These are phyloP conservation scores for Fagus crenata DNA, from an alignment of 306 rosid genomes.

Conservation along the genomic window DNA sequence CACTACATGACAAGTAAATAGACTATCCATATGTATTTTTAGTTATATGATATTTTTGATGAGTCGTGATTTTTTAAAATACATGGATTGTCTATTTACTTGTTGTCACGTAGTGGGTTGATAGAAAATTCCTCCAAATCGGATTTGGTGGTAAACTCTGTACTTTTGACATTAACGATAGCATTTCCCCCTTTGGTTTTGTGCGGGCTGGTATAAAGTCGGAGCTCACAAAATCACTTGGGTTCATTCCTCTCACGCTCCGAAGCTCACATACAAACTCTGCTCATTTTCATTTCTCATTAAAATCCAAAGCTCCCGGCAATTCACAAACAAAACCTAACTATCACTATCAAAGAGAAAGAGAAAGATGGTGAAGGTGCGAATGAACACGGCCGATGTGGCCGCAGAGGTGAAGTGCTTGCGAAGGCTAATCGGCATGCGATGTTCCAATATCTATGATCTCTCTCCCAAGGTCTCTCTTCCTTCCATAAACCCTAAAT, in stretches of 20 bases:
- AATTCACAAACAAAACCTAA: slow-evolving; percentile 24
- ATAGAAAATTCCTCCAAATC: no score
- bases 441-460: slow-evolving; percentile 94
- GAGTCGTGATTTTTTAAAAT: no score
- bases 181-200: no score
- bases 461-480: slow-evolving; percentile 75
- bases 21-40: no score
- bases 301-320: background rate
- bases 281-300: background rate
- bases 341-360: background rate
- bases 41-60: no score
- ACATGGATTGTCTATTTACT: no score
- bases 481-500: background rate
- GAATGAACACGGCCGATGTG: slow-evolving; percentile 99
- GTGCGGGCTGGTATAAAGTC: no score
- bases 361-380: slow-evolving; percentile 86
- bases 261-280: background rate
- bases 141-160: no score
- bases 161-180: no score
- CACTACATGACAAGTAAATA: no score
- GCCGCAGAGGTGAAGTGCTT: slow-evolving; percentile 97
- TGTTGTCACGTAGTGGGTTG: no score
- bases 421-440: slow-evolving; percentile 87
- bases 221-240: no score
- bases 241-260: background rate